These are phyloP conservation scores for Pseudohyphozyma bogoriensis DNA, from an alignment of 768 basidiomycete species.

Conservation along the genomic window DNA sequence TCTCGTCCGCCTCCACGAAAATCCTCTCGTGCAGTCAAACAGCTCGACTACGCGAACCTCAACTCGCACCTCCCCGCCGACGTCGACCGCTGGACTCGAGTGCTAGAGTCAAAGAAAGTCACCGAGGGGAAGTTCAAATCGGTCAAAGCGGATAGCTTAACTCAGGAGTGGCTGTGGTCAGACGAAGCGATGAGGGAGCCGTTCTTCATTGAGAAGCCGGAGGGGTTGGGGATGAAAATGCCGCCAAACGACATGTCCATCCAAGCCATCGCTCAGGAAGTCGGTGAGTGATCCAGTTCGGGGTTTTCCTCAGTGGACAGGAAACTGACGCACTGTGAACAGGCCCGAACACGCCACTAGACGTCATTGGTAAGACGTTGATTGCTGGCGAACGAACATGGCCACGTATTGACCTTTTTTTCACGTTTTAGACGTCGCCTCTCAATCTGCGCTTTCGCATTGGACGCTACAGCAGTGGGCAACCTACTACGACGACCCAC, in stretches of 20 bases:
- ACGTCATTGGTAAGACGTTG: conserved; percentile 57
- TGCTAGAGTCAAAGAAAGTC: conserved; percentile 59
- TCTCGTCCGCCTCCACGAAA: conserved; percentile 70
- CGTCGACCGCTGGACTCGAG: conserved; percentile 51
- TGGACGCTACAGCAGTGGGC: conserved; percentile 92
- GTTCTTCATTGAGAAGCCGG: conserved; percentile 61
- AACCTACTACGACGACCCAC: conserved; percentile 64
- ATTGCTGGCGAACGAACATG: background rate
- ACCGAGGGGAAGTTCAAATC: conserved; percentile 55
- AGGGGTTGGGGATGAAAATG: conserved; percentile 85
- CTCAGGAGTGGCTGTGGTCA: conserved; percentile 60
- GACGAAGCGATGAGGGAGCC: conserved; percentile 44
- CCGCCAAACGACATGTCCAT: conserved; percentile 62
- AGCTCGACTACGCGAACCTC: conserved; percentile 70
- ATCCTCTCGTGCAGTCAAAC: conserved; percentile 50
- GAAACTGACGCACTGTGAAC: background rate
- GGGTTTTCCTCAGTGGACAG: background rate
- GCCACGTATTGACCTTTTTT: background rate
- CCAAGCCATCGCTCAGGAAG: conserved; percentile 62
- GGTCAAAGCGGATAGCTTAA: conserved; percentile 59
- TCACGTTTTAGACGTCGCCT: conserved; percentile 51
- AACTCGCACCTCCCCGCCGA: conserved; percentile 49
- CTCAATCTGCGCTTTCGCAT: conserved; percentile 70
- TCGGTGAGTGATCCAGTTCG: conserved; percentile 44
- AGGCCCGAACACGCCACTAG: conserved; percentile 57